Conservation (phyloP, 2,329 filamentous ascomycete species). For the Didymella sp. region DNA sequence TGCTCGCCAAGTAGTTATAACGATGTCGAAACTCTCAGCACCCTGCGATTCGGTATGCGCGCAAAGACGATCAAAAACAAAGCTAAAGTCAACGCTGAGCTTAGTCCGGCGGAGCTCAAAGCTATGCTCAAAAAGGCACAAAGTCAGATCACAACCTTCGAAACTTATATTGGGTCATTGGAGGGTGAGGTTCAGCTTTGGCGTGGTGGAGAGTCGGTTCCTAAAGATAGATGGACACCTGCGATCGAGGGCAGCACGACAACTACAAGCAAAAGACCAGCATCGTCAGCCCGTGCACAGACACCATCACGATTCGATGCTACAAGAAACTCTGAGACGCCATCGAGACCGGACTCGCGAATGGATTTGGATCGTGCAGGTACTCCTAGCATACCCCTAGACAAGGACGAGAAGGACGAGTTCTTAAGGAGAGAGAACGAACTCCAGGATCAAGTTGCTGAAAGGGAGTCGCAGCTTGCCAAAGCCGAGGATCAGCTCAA, state of each 20-base stretch:
- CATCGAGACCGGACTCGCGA: conserved; percentile 66
- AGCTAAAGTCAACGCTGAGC: conserved; percentile 98
- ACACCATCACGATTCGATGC: conserved; percentile 65
- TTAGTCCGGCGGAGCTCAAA: conserved; percentile 95
- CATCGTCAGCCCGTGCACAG: conserved; percentile 62
- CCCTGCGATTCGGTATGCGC: conserved; percentile 90
- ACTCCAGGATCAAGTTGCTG: conserved; percentile 92
- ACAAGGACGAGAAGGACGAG: conserved; percentile 97
- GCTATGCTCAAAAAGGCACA: conserved; percentile 90
- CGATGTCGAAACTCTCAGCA: conserved; percentile 91
- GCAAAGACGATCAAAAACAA: conserved; percentile 99
- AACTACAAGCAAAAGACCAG: conserved; percentile 56
- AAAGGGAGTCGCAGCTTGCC: conserved; percentile 84
- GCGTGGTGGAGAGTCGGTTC: conserved; percentile 86
- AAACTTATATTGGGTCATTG: conserved; percentile 81
- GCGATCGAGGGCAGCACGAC: conserved; percentile 65
- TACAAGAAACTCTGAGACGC: conserved; percentile 53
- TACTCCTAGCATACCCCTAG: conserved; percentile 85
- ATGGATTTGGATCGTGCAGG: conserved; percentile 78
- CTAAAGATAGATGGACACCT: conserved; percentile 85
- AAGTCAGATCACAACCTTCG: conserved; percentile 85
- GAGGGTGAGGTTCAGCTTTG: conserved; percentile 86
- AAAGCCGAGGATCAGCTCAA: conserved; percentile 80
- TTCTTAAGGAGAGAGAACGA: conserved; percentile 96
- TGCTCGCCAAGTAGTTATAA: conserved; percentile 99